Evolutionary conservation across 345 rosid genomes (phyloP).

Genomic region (Arabidopsis arenosa): DNA sequence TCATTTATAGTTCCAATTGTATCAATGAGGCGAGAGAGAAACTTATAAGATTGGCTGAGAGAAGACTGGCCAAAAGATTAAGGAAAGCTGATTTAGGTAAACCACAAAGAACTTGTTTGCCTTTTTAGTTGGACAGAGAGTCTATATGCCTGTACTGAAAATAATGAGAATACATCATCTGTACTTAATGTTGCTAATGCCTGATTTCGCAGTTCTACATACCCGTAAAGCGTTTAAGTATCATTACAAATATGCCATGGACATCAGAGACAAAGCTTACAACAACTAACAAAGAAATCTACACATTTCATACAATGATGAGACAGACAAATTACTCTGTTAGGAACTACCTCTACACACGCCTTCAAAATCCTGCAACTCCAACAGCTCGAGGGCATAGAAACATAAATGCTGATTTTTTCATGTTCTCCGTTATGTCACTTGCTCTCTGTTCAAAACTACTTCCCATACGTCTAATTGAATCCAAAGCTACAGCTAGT

Average conservation of each 20-base stretch:
- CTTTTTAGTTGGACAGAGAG: neutral
- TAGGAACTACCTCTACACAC: neutral
- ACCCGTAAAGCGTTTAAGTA: neutral
- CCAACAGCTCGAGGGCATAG: neutral
- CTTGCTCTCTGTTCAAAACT: constrained; percentile 1
- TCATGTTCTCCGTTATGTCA: neutral
- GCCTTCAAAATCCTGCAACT: neutral
- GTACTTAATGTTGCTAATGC: neutral
- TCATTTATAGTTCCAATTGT: neutral
- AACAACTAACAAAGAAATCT: neutral
- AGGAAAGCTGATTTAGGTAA: neutral
- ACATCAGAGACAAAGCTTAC: neutral
- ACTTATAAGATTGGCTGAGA: neutral
- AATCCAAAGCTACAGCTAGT: neutral
- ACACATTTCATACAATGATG: neutral
- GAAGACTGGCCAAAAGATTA: neutral
- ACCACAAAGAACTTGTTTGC: neutral
- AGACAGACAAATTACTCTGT: neutral
- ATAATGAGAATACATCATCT: neutral
- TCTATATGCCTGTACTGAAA: neutral
- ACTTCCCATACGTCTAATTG: neutral
- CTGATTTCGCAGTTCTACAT: neutral
- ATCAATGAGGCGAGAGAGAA: neutral
- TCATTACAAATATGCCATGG: neutral
- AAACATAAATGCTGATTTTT: neutral